A percentile compares a stretch with the other conserved stretches of the same genome.
Conservation (phyloP, 352 stramenopile genomes). For the Pythium rhizo-oryzae region DNA sequence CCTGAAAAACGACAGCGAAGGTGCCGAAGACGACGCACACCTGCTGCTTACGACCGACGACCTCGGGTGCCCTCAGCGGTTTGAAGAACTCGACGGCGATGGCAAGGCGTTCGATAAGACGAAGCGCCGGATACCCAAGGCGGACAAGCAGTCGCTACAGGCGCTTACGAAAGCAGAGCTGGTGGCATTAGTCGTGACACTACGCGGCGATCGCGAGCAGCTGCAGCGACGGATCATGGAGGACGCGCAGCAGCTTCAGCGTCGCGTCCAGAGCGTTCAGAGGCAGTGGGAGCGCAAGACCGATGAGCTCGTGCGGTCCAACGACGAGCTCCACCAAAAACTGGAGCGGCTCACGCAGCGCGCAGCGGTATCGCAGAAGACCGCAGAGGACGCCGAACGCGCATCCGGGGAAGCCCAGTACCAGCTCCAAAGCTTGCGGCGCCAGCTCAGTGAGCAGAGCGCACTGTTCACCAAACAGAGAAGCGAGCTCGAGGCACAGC, state of each 20-base stretch:
- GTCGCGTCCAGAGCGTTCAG: conserved; percentile 40
- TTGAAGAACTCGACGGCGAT: conserved; percentile 3
- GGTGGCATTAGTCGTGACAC: conserved; percentile 36
- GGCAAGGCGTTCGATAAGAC: neutral
- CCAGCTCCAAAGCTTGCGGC: conserved; percentile 43
- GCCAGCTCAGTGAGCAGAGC: conserved; percentile 40
- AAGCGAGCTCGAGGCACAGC: conserved; percentile 41
- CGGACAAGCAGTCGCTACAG: conserved; percentile 29
- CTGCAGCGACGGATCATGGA: conserved; percentile 41
- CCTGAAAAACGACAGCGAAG: neutral
- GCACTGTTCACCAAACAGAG: conserved; percentile 31
- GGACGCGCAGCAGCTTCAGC: conserved; percentile 48
- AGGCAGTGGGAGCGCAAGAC: conserved; percentile 53
- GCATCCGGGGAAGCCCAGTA: conserved; percentile 34
- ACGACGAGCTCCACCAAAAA: conserved; percentile 42
- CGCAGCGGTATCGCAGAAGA: conserved; percentile 22
- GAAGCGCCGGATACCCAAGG: neutral
- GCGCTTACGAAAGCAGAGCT: conserved; percentile 49
- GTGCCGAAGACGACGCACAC: neutral
- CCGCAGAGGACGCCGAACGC: conserved; percentile 37
- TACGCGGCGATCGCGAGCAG: conserved; percentile 48
- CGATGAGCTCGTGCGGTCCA: conserved; percentile 38
- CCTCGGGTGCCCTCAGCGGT: conserved; percentile 3
- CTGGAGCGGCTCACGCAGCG: conserved; percentile 24
- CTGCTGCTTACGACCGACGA: conserved; percentile 3